These are phyloP conservation scores for Colletotrichum graminicola DNA, from an alignment of 2,329 filamentous ascomycete genomes.

Conservation along the genomic window DNA sequence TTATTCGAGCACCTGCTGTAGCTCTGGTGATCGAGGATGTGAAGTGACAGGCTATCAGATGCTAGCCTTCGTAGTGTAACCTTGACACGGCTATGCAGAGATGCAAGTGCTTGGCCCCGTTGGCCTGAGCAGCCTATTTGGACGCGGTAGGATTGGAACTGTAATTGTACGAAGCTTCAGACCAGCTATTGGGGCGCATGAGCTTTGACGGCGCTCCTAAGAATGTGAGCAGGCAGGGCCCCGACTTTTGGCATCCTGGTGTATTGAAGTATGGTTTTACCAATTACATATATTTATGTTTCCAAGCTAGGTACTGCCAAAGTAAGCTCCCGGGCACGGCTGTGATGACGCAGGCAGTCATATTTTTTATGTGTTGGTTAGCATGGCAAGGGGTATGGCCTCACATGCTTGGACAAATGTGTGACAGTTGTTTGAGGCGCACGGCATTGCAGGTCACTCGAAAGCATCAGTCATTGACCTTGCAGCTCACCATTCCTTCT, in stretches of 20 bases:
- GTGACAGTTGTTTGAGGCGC: neutral
- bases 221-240: neutral
- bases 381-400: neutral
- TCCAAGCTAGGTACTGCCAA: neutral
- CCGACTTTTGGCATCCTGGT: neutral
- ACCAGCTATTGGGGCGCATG: neutral
- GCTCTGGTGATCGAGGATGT: neutral
- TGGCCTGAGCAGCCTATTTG: neutral
- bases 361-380: neutral
- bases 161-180: neutral
- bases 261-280: neutral
- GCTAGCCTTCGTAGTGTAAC: neutral
- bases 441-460: neutral
- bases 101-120: neutral
- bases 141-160: neutral
- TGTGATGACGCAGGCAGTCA: neutral
- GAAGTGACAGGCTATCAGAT: neutral
- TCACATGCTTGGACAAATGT: constrained; percentile 1
- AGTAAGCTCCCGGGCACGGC: neutral
- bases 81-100: neutral
- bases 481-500: neutral
- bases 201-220: neutral
- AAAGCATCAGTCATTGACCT: neutral
- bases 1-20: neutral
- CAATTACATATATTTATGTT: neutral